Base-by-base conservation (phyloP, 2,329 filamentous ascomycete genomes). In the Penicillium vulpinum region DNA sequence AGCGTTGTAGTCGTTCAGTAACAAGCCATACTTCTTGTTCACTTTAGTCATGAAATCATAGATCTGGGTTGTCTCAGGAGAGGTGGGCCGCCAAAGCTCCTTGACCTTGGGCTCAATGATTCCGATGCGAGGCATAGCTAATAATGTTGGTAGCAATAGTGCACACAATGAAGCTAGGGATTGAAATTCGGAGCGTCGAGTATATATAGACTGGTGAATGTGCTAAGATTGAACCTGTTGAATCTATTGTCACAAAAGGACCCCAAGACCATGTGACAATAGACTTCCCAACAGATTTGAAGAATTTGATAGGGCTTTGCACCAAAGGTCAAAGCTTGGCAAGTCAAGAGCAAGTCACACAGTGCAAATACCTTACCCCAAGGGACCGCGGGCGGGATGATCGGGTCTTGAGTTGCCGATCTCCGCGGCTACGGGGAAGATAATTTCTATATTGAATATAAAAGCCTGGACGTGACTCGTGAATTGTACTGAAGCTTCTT, bases 61-160 rank as follows among this genome's bases (percentile, higher is more conserved):
- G 81, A 93, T 90, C 54, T 83, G 83, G 8, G 90, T 93, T 38
- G 81, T 81, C 45, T 83, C 73, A 8, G 89, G 89, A 64, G 83
- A 75, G 33, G 84, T 78, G 73, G 92, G 90, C 60, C 81, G 81
- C 91, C 91, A 94, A 41, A 95, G 81, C 69, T 86, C 82, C 45
- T 70, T 69, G 21, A 66, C 52, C 43, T 65, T 63, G 6, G 47
- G 38, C 24, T 48, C 52, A 16, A 44, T 31, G 13, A 11, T 28
- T 46, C 61, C 56, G n/a, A 66, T 63, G 31, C 62, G 64, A 36
- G 64, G 62, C 64, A 67, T 67, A 7, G 36, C 50, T 46, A 24
- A 26, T n/a, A 10, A 8, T 6, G 6, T 29, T 33, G 36, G 55
- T 24, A 13, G 53, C 16, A 11, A 35, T 16, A 21, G 11, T n/a